Evolutionary conservation across 169 alveolate species (phyloP), one percentile per base, ranked within the genome.

Genomic region (Hammondia hammondi): DNA sequence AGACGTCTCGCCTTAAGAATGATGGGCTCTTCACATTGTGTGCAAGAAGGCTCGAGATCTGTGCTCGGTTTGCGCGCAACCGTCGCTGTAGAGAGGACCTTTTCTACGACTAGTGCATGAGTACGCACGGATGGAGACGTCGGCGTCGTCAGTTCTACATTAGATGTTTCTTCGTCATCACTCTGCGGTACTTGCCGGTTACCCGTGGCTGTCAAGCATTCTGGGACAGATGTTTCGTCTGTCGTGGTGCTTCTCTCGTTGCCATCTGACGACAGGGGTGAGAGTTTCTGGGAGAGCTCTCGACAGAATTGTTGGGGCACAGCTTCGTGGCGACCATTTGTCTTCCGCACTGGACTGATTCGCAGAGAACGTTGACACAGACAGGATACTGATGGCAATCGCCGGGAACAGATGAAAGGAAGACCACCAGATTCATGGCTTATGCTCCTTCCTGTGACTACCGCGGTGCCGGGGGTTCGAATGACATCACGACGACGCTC

Each of bases 1-100:
- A 77, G 87, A 32, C 87, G 87, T 32, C 87, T 32, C 27, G 87
- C 87, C 87, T 77, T 77, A 14, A 77, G 87, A 24, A 32, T 77
- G 27, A 32, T 27, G 32, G 77, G 77, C 32, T 6, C 35, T 27
- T 67, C 77, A 67, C 77, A 67, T 67, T 17, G 32, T 21, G 32
- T 27, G 77, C 77, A 21, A 27, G 77, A 3, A 67, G 32, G 24
- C 77, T 67, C 77, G 27, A 67, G 27, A 2, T 27, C 6, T 29
- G 35, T 67, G 6, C 77, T 27, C 77, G 77, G 21, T 67, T 67
- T 67, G 32, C 32, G 27, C 77, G 24, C 77, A 67, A 9, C 77
- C 1, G 77, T 21, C 6, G 77, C 21, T 67, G 12, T 17, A 21
- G 6, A 21, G 35, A 67, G 32, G 32, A 67, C 12, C 0, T 21